Evolutionary conservation across 192 early-diverging fungal genomes (phyloP).

Genomic region (Backusella parvicylindrica): DNA sequence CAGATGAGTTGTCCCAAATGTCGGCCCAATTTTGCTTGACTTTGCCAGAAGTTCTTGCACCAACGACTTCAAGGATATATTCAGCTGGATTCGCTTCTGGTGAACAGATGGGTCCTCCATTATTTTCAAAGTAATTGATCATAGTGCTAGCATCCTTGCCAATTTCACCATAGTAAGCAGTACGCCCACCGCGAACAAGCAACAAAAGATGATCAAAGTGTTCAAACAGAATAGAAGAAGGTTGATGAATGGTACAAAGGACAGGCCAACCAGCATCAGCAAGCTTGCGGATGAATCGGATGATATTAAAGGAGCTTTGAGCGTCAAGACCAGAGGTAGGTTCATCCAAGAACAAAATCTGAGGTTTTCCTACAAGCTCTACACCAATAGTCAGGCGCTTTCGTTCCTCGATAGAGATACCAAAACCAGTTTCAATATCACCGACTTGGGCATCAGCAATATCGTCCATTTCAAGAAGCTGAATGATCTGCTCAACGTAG

Average conservation of each 20-base stretch:
- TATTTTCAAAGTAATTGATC: conserved; percentile 68
- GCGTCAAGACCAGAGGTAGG: conserved; percentile 84
- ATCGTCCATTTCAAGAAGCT: conserved; percentile 67
- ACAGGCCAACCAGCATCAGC: conserved; percentile 66
- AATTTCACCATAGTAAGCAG: conserved; percentile 81
- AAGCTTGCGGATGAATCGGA: conserved; percentile 67
- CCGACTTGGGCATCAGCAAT: conserved; percentile 77
- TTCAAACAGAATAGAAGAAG: conserved; percentile 75
- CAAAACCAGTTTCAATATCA: conserved; percentile 60
- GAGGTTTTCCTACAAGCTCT: conserved; percentile 76
- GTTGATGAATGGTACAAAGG: conserved; percentile 85
- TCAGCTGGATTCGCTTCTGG: conserved; percentile 77
- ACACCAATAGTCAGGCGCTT: conserved; percentile 84
- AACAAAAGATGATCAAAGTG: conserved; percentile 83
- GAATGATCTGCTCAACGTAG: conserved; percentile 74
- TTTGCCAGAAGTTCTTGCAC: conserved; percentile 45
- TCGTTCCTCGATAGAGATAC: conserved; percentile 88
- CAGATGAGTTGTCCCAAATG: conserved; percentile 61
- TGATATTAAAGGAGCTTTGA: conserved; percentile 73
- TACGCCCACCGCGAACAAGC: conserved; percentile 72
- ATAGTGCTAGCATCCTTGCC: conserved; percentile 62
- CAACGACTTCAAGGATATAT: conserved; percentile 81
- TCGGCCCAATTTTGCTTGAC: conserved; percentile 63
- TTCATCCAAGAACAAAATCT: conserved; percentile 84
- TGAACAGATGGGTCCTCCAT: conserved; percentile 67